Evolutionary conservation across 768 basidiomycete species (phyloP), one percentile per base, ranked within the genome.

Genomic region (Russula brevipes): DNA sequence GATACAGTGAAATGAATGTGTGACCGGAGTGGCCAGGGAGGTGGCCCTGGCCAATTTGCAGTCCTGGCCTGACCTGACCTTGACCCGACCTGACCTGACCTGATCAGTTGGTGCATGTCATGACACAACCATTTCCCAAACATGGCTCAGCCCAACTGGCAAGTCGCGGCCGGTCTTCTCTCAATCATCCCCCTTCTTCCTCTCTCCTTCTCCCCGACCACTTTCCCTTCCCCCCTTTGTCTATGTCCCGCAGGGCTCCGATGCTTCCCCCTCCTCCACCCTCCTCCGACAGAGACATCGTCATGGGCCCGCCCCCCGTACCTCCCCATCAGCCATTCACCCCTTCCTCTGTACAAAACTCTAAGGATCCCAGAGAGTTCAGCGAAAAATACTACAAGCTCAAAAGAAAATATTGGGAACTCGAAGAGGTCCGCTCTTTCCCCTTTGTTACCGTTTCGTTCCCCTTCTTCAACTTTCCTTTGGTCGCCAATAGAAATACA

Each of bases 371-470:
- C 55, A 78, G 77, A 55, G 85, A 85, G 54, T 71, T 80, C 65
- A 69, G 69, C 52, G 86, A 87, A 75, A 88, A 87, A 73, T 86
- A 87, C 72, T 76, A 75, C 63, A 82, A 79, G 66, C 77, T 88
- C 57, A 90, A 90, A 71, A 75, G 84, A 47, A 82, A 83, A 45
- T 86, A 82, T 71, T 80, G 81, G 66, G 85, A 87, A 58, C 80
- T 88, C 46, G 85, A 88, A 68, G 84, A 89, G 82, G 88, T 89
- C 58, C 0, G 51, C 14, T n/a, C 45, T 17, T 14, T 4, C 33
- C 35, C 30, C 4, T n/a, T 24, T 16, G 33, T 41, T 12, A 17
- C 14, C 42, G 11, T 36, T 42, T 19, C 31, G 59, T 50, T 33
- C 8, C 17, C 50, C 31, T 38, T 60, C 41, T 55, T 47, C 31